phyloP scores from a whole-genome alignment of 805 yeast genomes.

The Yarrowia divulgata region DNA sequence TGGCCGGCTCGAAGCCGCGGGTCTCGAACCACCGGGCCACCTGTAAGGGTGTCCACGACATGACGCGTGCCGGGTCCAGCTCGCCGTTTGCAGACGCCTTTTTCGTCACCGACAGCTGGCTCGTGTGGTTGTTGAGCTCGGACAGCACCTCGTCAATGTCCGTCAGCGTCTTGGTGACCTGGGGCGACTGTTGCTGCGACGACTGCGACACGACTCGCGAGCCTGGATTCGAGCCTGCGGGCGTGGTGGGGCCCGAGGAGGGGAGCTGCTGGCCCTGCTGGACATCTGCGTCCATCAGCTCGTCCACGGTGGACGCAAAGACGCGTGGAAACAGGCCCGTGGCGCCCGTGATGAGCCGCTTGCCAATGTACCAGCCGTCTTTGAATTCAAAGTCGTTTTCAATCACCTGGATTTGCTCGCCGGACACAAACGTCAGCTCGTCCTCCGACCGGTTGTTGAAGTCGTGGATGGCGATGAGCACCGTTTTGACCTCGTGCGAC shows the following conservation, averaged over 20 bases:
- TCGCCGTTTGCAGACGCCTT: slow-evolving; percentile 1
- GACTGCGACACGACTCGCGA: slow-evolving; percentile 16
- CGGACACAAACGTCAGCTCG: slow-evolving; percentile 79
- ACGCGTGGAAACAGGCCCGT: slow-evolving; percentile 92
- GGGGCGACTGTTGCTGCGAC: slow-evolving; percentile 22
- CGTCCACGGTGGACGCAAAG: slow-evolving; percentile 66
- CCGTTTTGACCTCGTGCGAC: slow-evolving; percentile 37
- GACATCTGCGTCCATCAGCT: slow-evolving; percentile 46
- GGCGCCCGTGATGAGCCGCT: slow-evolving; percentile 69
- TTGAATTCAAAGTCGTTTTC: slow-evolving; percentile 93
- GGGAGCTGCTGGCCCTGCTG: slow-evolving; percentile 1
- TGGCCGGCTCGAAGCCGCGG: slow-evolving; percentile 73
- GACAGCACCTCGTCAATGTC: slow-evolving; percentile 54
- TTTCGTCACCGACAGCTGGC: slow-evolving; percentile 41
- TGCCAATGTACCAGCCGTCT: slow-evolving; percentile 95
- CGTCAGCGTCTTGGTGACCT: slow-evolving; percentile 47
- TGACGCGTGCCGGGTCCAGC: slow-evolving; percentile 17
- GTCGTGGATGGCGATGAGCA: slow-evolving; percentile 74
- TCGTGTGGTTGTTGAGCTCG: slow-evolving; percentile 44
- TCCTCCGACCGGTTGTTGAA: slow-evolving; percentile 88
- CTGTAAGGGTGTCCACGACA: slow-evolving; percentile 81
- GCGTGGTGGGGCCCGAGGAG: slow-evolving; percentile 16
- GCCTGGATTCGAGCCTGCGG: slow-evolving; percentile 34
- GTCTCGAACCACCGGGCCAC: slow-evolving; percentile 78
- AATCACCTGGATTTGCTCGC: slow-evolving; percentile 86